Evolutionary conservation across 345 rosid genomes (phyloP).

Genomic region (Lagerstroemia speciosa): DNA sequence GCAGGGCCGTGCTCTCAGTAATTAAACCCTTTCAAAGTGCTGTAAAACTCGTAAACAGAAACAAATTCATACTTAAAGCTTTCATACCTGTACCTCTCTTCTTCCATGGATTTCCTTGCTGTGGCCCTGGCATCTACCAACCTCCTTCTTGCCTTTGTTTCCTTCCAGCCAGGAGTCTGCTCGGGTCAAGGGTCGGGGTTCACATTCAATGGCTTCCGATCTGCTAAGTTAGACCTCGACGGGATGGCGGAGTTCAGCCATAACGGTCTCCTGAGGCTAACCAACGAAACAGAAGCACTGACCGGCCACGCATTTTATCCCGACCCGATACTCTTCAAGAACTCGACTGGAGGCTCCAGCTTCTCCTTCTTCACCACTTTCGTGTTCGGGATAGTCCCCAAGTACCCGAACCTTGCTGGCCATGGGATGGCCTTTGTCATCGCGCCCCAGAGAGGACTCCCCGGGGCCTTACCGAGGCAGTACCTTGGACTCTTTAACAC

Average conservation of each 20-base stretch:
- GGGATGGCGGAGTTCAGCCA: conserved; percentile 22
- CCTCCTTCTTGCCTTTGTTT: not conserved
- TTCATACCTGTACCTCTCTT: too few relatives aligned
- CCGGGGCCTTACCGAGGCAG: conserved; percentile 30
- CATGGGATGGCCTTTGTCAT: conserved; percentile 62
- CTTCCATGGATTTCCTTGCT: not conserved
- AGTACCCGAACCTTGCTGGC: conserved; percentile 19
- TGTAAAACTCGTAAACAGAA: too few relatives aligned
- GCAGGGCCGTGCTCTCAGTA: too few relatives aligned
- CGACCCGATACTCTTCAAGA: conserved; percentile 25
- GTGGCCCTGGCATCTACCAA: not conserved
- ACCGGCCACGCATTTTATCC: conserved; percentile 45
- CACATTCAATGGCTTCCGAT: conserved; percentile 5
- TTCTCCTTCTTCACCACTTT: conserved; percentile 45
- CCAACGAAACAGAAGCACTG: conserved; percentile 28
- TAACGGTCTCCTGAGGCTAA: conserved; percentile 37
- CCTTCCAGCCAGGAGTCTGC: not conserved
- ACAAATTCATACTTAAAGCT: too few relatives aligned
- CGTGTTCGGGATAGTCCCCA: conserved; percentile 46
- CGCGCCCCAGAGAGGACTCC: conserved; percentile 37
- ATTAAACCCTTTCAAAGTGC: too few relatives aligned
- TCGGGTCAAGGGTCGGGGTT: not conserved
- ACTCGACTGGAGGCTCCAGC: conserved; percentile 18
- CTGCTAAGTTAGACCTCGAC: conserved; percentile 24
- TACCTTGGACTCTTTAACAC: conserved; percentile 41